Conservation (phyloP, 139 green algal species). For the Chlorella ohadii region DNA sequence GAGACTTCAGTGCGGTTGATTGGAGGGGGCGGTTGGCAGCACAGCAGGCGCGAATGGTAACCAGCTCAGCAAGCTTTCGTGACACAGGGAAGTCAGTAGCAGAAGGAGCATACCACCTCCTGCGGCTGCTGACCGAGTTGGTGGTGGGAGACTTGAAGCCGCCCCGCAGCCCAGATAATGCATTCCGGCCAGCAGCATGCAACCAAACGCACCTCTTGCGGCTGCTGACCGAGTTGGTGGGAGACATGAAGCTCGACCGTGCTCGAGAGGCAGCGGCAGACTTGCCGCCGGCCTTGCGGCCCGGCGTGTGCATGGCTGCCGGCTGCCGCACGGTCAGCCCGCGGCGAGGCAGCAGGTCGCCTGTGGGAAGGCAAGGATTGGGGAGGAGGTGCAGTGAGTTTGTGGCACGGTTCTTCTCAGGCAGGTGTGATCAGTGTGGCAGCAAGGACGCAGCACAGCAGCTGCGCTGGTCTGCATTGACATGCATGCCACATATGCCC, state of each 20-base stretch:
- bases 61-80: no score
- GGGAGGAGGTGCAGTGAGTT: not conserved
- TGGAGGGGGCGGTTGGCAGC: no score
- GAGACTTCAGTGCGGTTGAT: no score
- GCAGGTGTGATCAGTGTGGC: not conserved
- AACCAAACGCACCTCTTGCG: not conserved
- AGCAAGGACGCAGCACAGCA: no score
- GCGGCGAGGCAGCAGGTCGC: conserved; percentile 4
- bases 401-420: not conserved
- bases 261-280: not conserved
- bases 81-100: no score
- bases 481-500: no score
- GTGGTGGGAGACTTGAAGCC: conserved; percentile 22
- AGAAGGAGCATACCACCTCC: no score
- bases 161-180: no score
- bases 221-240: conserved; percentile 9
- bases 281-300: conserved; percentile 13
- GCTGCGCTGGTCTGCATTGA: no score
- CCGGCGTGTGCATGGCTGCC: not conserved
- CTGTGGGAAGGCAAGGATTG: not conserved
- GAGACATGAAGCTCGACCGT: conserved; percentile 1
- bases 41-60: no score
- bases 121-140: conserved; percentile 9
- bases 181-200: no score
- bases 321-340: conserved; percentile 1